Conservation (phyloP, 2,329 filamentous ascomycete genomes). For the Periglandula ipomoeae region DNA sequence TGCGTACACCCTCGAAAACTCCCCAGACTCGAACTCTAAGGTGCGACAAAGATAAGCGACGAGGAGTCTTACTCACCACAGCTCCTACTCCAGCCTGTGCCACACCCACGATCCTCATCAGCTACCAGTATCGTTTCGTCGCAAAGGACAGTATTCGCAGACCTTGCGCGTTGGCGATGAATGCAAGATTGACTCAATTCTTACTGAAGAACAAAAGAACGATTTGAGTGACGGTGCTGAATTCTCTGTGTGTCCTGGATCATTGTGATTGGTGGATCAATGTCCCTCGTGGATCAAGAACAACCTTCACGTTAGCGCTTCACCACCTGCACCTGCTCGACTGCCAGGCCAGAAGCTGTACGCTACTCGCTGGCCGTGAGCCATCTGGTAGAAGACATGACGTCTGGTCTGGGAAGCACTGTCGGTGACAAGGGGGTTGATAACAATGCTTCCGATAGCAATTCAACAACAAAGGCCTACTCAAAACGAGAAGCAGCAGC, state of each 20-base stretch:
- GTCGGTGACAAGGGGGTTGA: conserved; percentile 38
- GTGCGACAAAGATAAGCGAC: not conserved
- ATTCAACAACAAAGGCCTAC: conserved; percentile 35
- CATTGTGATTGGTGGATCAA: not conserved
- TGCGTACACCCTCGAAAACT: no score
- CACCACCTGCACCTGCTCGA: not conserved
- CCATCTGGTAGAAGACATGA: not conserved
- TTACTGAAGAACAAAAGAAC: not conserved
- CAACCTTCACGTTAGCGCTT: not conserved
- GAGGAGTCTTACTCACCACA: not conserved
- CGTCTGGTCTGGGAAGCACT: conserved; percentile 19
- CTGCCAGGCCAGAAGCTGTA: not conserved
- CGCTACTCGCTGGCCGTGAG: not conserved
- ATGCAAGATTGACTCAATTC: not conserved
- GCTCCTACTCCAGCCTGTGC: not conserved
- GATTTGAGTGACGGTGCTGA: not conserved
- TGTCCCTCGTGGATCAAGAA: not conserved
- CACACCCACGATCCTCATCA: not conserved
- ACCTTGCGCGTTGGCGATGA: not conserved
- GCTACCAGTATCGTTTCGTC: not conserved
- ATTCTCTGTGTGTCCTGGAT: not conserved
- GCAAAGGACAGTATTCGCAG: not conserved
- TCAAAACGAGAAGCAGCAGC: conserved; percentile 26
- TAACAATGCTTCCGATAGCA: conserved; percentile 39
- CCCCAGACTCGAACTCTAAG: not conserved